These are phyloP conservation scores for Aspergillus latus DNA, from an alignment of 2,329 filamentous ascomycete species.

Conservation along the genomic window DNA sequence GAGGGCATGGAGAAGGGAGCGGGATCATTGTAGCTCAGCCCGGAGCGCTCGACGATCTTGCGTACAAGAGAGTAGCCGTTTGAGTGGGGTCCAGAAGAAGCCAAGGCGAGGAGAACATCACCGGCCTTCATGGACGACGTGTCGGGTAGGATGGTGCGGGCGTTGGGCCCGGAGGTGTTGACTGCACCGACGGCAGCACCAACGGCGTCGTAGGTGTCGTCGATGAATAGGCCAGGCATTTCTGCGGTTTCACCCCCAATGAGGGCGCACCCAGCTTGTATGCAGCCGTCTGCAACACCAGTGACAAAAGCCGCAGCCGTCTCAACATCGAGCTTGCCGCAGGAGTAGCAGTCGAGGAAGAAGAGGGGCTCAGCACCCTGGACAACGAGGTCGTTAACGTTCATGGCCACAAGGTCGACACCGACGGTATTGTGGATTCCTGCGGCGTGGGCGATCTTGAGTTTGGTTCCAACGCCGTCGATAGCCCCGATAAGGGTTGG, in stretches of 20 bases:
- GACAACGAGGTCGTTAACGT: conserved; percentile 95
- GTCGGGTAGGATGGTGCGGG: conserved; percentile 69
- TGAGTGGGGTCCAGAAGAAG: conserved; percentile 85
- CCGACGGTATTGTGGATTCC: conserved; percentile 91
- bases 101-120: conserved; percentile 82
- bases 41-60: conserved; percentile 74
- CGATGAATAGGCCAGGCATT: conserved; percentile 93
- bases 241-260: conserved; percentile 98
- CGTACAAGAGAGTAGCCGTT: conserved; percentile 98
- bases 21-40: conserved; percentile 67
- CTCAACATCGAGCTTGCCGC: conserved; percentile 77
- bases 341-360: conserved; percentile 98
- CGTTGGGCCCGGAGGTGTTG: conserved; percentile 50
- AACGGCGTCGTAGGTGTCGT: conserved; percentile 88
- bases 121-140: conserved; percentile 73
- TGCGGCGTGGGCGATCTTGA: conserved; percentile 90
- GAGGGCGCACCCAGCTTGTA: conserved; percentile 79
- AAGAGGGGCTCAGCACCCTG: conserved; percentile 93
- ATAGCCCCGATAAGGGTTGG: conserved; percentile 91
- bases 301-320: conserved; percentile 83
- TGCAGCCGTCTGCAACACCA: conserved; percentile 85
- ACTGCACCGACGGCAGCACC: conserved; percentile 88
- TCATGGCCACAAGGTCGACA: conserved; percentile 97
- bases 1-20: conserved; percentile 75
- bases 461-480: conserved; percentile 94